phyloP scores from a whole-genome alignment of 495 filamentous ascomycete genomes.

The Neurospora intermedia region DNA sequence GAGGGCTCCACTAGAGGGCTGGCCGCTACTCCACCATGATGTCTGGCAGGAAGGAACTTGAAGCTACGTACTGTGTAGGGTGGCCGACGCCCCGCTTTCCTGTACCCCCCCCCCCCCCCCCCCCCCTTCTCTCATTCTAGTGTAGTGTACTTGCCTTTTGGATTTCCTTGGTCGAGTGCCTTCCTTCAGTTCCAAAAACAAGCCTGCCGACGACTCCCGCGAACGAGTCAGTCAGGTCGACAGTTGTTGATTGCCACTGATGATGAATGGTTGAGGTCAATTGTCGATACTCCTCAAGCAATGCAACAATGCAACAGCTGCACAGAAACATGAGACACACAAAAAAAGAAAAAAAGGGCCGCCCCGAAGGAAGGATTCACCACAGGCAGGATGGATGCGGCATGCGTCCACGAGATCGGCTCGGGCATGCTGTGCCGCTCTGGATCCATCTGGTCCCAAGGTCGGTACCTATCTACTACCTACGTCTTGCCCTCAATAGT shows the following conservation, averaged over 20 bases:
- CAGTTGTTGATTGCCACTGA: background rate
- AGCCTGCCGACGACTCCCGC: background rate
- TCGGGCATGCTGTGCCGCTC: background rate
- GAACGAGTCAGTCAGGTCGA: background rate
- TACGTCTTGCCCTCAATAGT: no score
- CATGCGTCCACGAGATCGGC: background rate
- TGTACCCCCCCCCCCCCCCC: no score
- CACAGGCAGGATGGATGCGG: background rate
- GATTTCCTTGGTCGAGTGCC: background rate
- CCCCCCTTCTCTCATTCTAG: no score
- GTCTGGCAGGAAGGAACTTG: no score
- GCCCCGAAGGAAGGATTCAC: background rate
- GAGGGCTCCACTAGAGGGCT: background rate
- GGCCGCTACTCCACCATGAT: background rate
- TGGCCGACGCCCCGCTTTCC: no score
- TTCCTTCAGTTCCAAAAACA: background rate
- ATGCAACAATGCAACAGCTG: background rate
- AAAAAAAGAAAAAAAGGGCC: background rate
- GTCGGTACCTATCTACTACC: background rate
- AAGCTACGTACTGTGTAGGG: no score
- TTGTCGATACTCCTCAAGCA: background rate
- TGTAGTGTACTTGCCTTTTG: background rate
- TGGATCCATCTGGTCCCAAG: background rate
- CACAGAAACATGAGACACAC: background rate
- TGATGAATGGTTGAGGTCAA: background rate